Evolutionary conservation across 2,329 filamentous ascomycete genomes (phyloP).

Genomic region (Sporothrix globosa): DNA sequence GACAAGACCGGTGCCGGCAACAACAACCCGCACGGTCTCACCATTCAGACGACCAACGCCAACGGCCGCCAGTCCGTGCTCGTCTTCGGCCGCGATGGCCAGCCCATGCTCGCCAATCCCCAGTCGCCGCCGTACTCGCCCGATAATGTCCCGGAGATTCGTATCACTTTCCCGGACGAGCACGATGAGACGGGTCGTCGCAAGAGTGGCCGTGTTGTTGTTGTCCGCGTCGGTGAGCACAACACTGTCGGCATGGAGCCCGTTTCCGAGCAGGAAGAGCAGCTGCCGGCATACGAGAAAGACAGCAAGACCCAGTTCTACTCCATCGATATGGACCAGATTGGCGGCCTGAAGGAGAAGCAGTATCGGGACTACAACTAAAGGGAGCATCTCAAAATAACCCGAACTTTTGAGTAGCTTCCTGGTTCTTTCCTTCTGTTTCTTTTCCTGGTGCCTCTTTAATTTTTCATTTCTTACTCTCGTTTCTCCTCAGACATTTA

Average conservation of each 20-base stretch:
- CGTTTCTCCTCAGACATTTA: constrained; percentile 20
- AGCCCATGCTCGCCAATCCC: constrained; percentile 74
- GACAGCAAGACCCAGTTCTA: constrained; percentile 80
- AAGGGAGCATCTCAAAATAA: constrained; percentile 7
- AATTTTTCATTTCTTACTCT: constrained; percentile 27
- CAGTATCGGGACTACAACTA: constrained; percentile 51
- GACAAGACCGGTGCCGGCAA: constrained; percentile 45
- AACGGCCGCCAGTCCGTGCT: constrained; percentile 68
- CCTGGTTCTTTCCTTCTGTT: constrained; percentile 2
- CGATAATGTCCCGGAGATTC: constrained; percentile 90
- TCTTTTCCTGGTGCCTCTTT: not conserved
- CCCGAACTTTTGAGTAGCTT: not conserved
- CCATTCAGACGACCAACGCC: constrained; percentile 58
- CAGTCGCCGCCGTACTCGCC: constrained; percentile 74
- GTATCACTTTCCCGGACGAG: constrained; percentile 97
- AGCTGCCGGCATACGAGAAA: constrained; percentile 86
- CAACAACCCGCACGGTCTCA: constrained; percentile 59
- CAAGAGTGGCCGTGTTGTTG: constrained; percentile 84
- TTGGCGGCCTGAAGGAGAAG: constrained; percentile 94
- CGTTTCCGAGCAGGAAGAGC: constrained; percentile 75
- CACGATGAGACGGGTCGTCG: constrained; percentile 81
- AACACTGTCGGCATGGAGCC: constrained; percentile 87
- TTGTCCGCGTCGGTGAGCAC: constrained; percentile 83
- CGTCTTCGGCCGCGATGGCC: constrained; percentile 72
- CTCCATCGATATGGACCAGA: constrained; percentile 90